These are phyloP conservation scores for Hypoxylon sp. DNA, from an alignment of 2,329 filamentous ascomycete species.

Conservation along the genomic window DNA sequence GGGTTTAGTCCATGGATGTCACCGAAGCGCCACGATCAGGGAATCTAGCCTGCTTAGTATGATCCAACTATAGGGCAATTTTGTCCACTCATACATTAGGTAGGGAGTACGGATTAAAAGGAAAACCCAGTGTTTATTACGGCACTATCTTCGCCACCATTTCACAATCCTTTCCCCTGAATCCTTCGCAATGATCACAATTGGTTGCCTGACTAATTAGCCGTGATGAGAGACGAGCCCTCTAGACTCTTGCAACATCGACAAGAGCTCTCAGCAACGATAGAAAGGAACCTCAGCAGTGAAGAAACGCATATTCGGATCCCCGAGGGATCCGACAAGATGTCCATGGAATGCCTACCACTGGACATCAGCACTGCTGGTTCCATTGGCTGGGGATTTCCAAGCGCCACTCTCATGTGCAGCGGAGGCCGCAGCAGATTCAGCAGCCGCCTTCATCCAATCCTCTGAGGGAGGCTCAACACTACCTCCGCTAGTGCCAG, in stretches of 20 bases:
- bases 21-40: no score
- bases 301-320: background rate
- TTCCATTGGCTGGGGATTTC: background rate
- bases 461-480: conserved; percentile 8
- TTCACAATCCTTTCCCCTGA: conserved; percentile 2
- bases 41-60: no score
- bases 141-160: conserved; percentile 12
- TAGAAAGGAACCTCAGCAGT: background rate
- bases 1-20: no score
- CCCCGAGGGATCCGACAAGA: background rate
- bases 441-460: conserved; percentile 4
- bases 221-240: conserved; percentile 25
- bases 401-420: conserved; percentile 21
- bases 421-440: background rate
- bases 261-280: conserved; percentile 15
- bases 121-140: conserved; percentile 8
- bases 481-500: conserved; percentile 26
- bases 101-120: background rate
- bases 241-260: conserved; percentile 29
- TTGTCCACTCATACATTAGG: background rate
- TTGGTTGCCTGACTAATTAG: background rate
- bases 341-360: conserved; percentile 5
- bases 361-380: background rate
- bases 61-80: no score
- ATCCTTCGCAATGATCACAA: background rate